Evolutionary conservation across 2,329 filamentous ascomycete genomes (phyloP), one percentile per base, ranked within the genome.

Genomic region (Mycosphaerella arachidis): DNA sequence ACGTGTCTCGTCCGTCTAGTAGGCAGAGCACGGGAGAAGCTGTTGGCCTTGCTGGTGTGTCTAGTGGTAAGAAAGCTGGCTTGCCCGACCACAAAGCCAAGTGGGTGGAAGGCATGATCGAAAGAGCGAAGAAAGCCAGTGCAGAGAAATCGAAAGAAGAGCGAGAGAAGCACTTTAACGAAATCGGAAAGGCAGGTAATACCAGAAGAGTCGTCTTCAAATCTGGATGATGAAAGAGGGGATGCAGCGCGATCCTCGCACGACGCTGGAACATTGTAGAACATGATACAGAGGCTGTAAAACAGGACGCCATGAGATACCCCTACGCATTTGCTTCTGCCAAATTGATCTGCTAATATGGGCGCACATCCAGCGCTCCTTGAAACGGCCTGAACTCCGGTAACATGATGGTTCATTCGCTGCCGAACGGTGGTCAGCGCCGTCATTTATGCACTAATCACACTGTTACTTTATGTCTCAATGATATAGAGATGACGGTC

Each of bases 71-170:
- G 33, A 66, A 62, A 45, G 56, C 59, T n/a, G 66, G 62, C 18
- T 56, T 71, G 31, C 75, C 86, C 58, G 85, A 87, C 57, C 87
- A 92, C 74, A 90, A 88, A 70, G 81, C 85, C 59, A 86, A 87
- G 43, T 94, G 90, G 90, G 88, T 94, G 9, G 88, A 92, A 73
- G 90, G 86, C 63, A 88, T 94, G 78, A 88, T 91, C 76, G 88
- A 90, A 70, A 88, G 90, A 71, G 90, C 92, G 45, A 84, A 88
- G 60, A 81, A 86, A 51, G 88, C 86, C 61, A 90, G 87, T 69
- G 68, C 67, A 13, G 77, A 78, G 68, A 75, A 76, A 63, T 66
- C 60, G 48, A 68, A 73, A 24, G 74, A 72, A 46, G 64, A 63
- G 63, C 65, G 64, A 48, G 63, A 62, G 54, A 70, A 70, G 70